A percentile compares a stretch with the other conserved stretches of the same genome.
Conservation (phyloP, 1,284 basidiomycete genomes). For the Golubevia sp. region DNA sequence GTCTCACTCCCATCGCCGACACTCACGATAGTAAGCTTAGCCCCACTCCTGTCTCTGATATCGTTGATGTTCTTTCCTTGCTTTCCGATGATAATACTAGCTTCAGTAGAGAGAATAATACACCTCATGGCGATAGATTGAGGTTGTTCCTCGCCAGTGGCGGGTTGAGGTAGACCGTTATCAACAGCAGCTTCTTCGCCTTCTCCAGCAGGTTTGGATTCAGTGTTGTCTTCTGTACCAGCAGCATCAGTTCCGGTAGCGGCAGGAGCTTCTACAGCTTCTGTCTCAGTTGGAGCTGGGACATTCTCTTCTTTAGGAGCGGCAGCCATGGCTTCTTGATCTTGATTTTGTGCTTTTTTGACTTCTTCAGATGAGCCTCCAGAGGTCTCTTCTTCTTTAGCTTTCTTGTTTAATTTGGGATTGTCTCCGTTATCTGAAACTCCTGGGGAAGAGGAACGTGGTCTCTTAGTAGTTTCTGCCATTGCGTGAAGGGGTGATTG, state of each 20-base stretch:
- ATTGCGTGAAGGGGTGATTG: conserved; percentile 23
- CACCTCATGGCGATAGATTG: conserved; percentile 46
- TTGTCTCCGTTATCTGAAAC: no score
- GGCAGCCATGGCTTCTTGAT: conserved; percentile 1
- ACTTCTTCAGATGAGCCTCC: conserved; percentile 15
- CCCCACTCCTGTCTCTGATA: conserved; percentile 58
- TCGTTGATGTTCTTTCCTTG: conserved; percentile 61
- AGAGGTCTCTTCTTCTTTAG: no score
- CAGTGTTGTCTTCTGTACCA: conserved; percentile 16
- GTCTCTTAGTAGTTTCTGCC: conserved; percentile 42
- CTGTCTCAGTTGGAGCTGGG: conserved; percentile 30
- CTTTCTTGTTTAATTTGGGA: no score
- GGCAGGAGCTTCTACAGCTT: conserved; percentile 29
- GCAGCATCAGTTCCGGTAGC: conserved; percentile 23
- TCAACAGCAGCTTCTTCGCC: conserved; percentile 9
- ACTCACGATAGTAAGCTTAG: conserved; percentile 55
- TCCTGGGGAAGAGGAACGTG: conserved; percentile 27
- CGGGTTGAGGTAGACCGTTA: background rate
- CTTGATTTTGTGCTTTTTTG: conserved; percentile 34
- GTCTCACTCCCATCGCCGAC: no score
- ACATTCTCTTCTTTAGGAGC: conserved; percentile 9
- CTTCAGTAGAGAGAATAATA: conserved; percentile 55
- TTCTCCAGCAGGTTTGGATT: conserved; percentile 1
- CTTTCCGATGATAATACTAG: conserved; percentile 61
- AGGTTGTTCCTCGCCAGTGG: conserved; percentile 7